phyloP scores from a whole-genome alignment of 1,284 basidiomycete species.

The Fomitopsis schrenkii region DNA sequence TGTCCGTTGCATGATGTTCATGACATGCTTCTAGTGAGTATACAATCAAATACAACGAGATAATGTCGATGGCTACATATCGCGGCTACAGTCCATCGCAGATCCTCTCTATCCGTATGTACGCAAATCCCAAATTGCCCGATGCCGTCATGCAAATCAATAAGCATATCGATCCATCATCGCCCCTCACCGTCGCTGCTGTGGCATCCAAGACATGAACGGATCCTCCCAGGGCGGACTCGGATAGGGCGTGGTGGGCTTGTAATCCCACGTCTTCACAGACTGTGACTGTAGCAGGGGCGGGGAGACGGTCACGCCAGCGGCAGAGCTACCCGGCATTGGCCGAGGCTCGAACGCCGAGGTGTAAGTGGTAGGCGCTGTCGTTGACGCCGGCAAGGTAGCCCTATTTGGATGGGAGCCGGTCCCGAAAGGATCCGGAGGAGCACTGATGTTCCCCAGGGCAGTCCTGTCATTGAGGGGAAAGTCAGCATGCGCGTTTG shows the following conservation, averaged over 20 bases:
- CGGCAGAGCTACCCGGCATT: slow-evolving; percentile 6
- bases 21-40: not conserved
- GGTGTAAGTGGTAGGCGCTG: slow-evolving; percentile 7
- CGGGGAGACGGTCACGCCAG: slow-evolving; percentile 19
- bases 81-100: not conserved
- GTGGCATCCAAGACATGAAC: slow-evolving; percentile 44
- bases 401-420: slow-evolving; percentile 5
- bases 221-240: slow-evolving; percentile 35
- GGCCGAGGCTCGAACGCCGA: slow-evolving; percentile 6
- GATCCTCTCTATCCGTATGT: slow-evolving; percentile 8
- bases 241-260: slow-evolving; percentile 18
- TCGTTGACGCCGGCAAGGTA: not conserved
- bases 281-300: slow-evolving; percentile 24
- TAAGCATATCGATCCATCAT: not conserved
- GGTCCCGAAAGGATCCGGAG: slow-evolving; percentile 14
- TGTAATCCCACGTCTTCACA: slow-evolving; percentile 28
- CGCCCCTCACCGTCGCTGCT: slow-evolving; percentile 23
- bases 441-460: slow-evolving; percentile 31
- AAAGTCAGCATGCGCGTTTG: slow-evolving; percentile 10
- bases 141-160: not conserved
- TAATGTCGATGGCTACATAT: not conserved
- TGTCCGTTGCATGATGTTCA: not conserved
- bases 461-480: slow-evolving; percentile 25
- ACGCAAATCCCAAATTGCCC: slow-evolving; percentile 1
- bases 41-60: not conserved